Evolutionary conservation across 2,329 filamentous ascomycete species (phyloP), one percentile per base, ranked within the genome.

Genomic region (Trichoderma lentiforme): DNA sequence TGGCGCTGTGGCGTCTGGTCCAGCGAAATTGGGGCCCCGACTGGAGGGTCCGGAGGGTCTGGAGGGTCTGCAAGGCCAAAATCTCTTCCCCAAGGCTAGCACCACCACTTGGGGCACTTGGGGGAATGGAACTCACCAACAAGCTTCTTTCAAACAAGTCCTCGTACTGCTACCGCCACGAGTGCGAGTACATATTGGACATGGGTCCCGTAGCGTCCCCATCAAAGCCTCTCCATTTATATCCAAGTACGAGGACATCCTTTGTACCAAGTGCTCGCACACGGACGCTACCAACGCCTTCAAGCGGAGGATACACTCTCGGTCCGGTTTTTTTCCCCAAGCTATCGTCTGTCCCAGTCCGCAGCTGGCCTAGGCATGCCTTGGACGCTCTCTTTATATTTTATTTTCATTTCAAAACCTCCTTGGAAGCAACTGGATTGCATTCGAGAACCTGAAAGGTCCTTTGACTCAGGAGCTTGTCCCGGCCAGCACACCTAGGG

Each of bases 1-100:
- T 70, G 71, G 71, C 71, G 71, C 60, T n/a, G 71, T 72, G 71
- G 71, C 71, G 71, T 72, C 56, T 71, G 18, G 51, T 21, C 67
- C 51, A 70, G 66, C 26, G 63, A 72, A 72, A 72, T 72, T 72
- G 64, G 64, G 53, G n/a, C 32, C 64, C 36, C 21, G 64, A 64
- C 47, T 58, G 34, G 53, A 61, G 58, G 57, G 70, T 62, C 47
- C 34, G 26, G 53, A 61, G 58, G 57, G 70, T 62, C 57, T 39
- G 39, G 30, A 64, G 51, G 70, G 24, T 15, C 36, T 53, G 21
- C 47, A 28, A 63, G 43, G 57, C 58, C 57, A 63, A 63, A 72
- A 57, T 36, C 70, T 62, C 43, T 71, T 71, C 51, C 53, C 60
- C 60, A 64, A 12, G 28, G 58, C 51, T 30, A 12, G 51, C 14